phyloP scores from a whole-genome alignment of 148 eudicot species.

The Euryodendron excelsum region DNA sequence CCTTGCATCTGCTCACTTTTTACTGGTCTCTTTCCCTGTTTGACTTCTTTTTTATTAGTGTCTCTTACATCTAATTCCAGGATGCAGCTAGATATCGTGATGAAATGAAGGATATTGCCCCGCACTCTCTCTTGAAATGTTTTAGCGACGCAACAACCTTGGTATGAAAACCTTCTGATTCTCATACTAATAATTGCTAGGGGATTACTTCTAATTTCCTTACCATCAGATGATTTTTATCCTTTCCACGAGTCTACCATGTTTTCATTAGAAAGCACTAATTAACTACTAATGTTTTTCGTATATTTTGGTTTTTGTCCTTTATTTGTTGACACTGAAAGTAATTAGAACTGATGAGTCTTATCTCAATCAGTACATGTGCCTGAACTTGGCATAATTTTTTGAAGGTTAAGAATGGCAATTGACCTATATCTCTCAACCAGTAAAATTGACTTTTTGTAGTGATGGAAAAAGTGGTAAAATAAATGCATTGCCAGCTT shows the following conservation, averaged over 20 bases:
- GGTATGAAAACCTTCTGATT: constrained; percentile 41
- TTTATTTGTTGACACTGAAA: background rate
- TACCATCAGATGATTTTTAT: background rate
- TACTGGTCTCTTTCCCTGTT: background rate
- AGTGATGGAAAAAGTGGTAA: constrained; percentile 4
- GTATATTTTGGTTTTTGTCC: background rate
- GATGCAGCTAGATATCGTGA: constrained; percentile 84
- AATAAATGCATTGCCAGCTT: background rate
- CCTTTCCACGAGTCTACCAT: background rate
- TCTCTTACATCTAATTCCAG: constrained; percentile 33
- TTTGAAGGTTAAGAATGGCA: background rate
- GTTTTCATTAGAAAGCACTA: background rate
- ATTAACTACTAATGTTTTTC: background rate
- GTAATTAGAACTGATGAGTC: background rate
- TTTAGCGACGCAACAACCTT: constrained; percentile 92
- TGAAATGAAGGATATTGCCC: constrained; percentile 83
- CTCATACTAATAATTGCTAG: background rate
- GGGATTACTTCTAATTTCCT: background rate
- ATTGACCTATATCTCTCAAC: background rate
- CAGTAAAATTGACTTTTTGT: background rate
- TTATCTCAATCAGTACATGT: background rate
- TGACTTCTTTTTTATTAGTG: background rate
- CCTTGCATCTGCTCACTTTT: background rate
- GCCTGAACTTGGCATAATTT: background rate
- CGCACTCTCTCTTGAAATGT: constrained; percentile 84